Evolutionary conservation across 441 rosid species (phyloP).

Genomic region (Populus hybrid): DNA sequence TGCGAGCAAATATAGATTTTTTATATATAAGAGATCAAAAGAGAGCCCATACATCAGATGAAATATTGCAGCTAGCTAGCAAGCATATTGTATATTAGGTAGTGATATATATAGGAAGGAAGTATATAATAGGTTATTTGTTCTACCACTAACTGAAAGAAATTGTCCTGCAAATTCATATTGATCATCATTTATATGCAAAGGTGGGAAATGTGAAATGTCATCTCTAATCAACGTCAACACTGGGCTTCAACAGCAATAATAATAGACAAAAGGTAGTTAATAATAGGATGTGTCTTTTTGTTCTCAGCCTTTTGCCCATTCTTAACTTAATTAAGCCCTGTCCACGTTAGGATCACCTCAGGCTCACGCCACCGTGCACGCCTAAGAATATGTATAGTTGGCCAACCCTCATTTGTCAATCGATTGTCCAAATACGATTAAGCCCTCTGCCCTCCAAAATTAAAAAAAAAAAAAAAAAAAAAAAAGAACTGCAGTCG

Average conservation of each 20-base stretch:
- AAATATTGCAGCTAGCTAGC: background rate
- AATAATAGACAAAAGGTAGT: slow-evolving; percentile 33
- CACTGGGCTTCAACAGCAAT: slow-evolving; percentile 10
- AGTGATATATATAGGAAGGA: background rate
- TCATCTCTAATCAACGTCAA: slow-evolving; percentile 27
- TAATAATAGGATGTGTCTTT: slow-evolving; percentile 16
- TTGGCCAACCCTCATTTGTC: slow-evolving; percentile 21
- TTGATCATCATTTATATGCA: slow-evolving; percentile 22
- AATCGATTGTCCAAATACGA: slow-evolving; percentile 1
- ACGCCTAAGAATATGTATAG: slow-evolving; percentile 16
- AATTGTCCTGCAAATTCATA: background rate
- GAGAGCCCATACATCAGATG: background rate
- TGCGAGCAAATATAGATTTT: background rate
- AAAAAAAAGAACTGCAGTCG: background rate
- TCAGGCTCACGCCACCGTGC: slow-evolving; percentile 45
- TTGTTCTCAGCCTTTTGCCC: slow-evolving; percentile 20
- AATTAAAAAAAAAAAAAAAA: background rate
- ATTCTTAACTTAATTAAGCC: slow-evolving; percentile 21
- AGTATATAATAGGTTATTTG: background rate
- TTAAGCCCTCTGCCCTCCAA: background rate
- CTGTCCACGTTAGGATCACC: slow-evolving; percentile 39
- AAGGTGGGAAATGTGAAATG: slow-evolving; percentile 30
- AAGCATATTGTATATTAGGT: background rate
- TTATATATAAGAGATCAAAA: background rate
- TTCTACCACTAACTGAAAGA: background rate